These are phyloP conservation scores for Saccharata proteae DNA, from an alignment of 2,329 filamentous ascomycete species.

Conservation along the genomic window DNA sequence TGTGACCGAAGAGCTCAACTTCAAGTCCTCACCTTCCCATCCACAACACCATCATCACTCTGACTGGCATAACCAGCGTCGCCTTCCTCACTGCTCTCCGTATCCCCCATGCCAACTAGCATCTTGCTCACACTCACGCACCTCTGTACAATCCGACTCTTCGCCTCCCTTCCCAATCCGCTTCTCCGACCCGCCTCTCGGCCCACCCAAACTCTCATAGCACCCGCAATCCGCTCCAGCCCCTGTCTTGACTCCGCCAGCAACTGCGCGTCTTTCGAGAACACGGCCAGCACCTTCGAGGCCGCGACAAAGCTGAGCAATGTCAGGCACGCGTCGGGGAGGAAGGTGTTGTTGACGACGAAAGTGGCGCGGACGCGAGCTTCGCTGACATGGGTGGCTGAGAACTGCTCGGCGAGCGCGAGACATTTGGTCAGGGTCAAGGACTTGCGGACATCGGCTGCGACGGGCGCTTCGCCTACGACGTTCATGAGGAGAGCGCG, in stretches of 20 bases:
- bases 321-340: slow-evolving; percentile 24
- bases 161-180: slow-evolving; percentile 26
- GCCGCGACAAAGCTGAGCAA: slow-evolving; percentile 35
- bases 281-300: slow-evolving; percentile 28
- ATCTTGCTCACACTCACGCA: slow-evolving; percentile 32
- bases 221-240: slow-evolving; percentile 31
- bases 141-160: slow-evolving; percentile 26
- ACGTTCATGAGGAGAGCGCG: slow-evolving; percentile 27
- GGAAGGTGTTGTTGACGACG: slow-evolving; percentile 27
- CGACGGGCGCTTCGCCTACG: slow-evolving; percentile 43
- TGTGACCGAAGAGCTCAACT: too few relatives aligned
- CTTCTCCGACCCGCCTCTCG: slow-evolving; percentile 29
- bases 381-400: slow-evolving; percentile 9
- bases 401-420: slow-evolving; percentile 33
- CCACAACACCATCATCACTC: slow-evolving; percentile 5
- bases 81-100: slow-evolving; percentile 11
- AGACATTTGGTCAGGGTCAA: slow-evolving; percentile 49
- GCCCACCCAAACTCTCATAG: slow-evolving; percentile 35
- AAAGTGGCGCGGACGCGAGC: slow-evolving; percentile 27
- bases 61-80: slow-evolving; percentile 20
- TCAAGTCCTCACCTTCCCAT: not conserved
- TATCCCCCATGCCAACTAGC: slow-evolving; percentile 26
- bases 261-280: slow-evolving; percentile 21
- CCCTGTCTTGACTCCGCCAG: slow-evolving; percentile 23
- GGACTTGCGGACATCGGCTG: slow-evolving; percentile 44